phyloP scores from a whole-genome alignment of 2,329 filamentous ascomycete genomes.

The Eutypa lata region DNA sequence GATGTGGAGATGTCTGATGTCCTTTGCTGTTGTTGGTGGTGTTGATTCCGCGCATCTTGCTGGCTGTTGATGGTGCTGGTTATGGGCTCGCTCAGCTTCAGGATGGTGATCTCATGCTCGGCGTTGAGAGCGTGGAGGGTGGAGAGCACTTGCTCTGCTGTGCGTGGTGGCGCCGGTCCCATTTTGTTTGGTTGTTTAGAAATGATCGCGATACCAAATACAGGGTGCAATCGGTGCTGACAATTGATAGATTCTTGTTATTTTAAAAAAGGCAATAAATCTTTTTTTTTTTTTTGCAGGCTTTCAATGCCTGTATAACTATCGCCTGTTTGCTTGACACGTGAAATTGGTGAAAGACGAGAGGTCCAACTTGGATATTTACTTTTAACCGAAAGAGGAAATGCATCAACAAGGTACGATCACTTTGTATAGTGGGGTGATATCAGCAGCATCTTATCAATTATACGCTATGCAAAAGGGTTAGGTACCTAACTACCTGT shows the following conservation, averaged over 20 bases:
- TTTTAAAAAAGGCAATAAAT: no score
- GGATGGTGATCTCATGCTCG: conserved; percentile 65
- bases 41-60: conserved; percentile 35
- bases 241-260: no score
- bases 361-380: conserved; percentile 30
- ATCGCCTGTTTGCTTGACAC: no score
- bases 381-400: conserved; percentile 33
- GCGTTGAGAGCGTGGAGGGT: conserved; percentile 52
- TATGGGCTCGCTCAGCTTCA: conserved; percentile 74
- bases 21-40: conserved; percentile 50
- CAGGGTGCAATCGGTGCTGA: no score
- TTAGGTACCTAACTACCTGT: no score
- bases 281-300: no score
- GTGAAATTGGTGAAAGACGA: no score
- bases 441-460: background rate
- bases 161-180: conserved; percentile 19
- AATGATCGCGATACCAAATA: no score
- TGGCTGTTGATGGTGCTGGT: conserved; percentile 49
- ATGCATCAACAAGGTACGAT: conserved; percentile 2
- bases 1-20: conserved; percentile 71
- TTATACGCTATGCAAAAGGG: no score
- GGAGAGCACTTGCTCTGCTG: conserved; percentile 40
- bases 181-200: background rate
- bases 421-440: no score
- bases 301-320: no score